These are phyloP conservation scores for Kodamaea neixiangensis DNA, from an alignment of 805 yeast species.

Conservation along the genomic window DNA sequence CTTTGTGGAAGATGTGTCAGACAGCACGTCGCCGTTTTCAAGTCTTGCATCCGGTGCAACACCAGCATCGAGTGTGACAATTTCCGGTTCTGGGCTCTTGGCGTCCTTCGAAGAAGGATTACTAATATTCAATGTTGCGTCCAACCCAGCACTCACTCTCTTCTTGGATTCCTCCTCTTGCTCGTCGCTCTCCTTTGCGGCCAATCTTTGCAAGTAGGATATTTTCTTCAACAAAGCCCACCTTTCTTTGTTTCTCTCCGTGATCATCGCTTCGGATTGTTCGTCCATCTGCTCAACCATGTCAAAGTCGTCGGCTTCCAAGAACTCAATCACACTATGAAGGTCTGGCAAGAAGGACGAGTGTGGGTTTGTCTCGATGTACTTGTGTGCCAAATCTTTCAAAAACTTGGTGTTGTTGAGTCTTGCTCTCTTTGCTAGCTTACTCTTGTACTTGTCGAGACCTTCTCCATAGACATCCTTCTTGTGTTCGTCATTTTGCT, in stretches of 20 bases:
- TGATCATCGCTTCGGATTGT: slow-evolving; percentile 40
- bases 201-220: slow-evolving; percentile 66
- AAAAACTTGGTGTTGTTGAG: slow-evolving; percentile 57
- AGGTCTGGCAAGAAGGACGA: slow-evolving; percentile 53
- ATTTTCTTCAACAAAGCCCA: slow-evolving; percentile 73
- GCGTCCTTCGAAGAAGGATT: not conserved
- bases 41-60: slow-evolving; percentile 7
- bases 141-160: slow-evolving; percentile 36
- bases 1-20: slow-evolving; percentile 7
- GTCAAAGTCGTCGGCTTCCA: slow-evolving; percentile 46
- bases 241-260: slow-evolving; percentile 53
- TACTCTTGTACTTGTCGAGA: slow-evolving; percentile 57
- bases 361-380: slow-evolving; percentile 39
- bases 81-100: slow-evolving; percentile 11
- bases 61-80: slow-evolving; percentile 1
- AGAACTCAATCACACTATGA: slow-evolving; percentile 57
- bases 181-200: slow-evolving; percentile 49
- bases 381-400: slow-evolving; percentile 53
- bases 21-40: slow-evolving; percentile 7
- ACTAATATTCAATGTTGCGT: slow-evolving; percentile 11
- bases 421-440: slow-evolving; percentile 49
- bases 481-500: slow-evolving; percentile 61
- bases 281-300: slow-evolving; percentile 37
- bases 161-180: slow-evolving; percentile 41
- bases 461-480: slow-evolving; percentile 81